A percentile compares a stretch with the other conserved stretches of the same genome.
Evolutionary conservation across 306 rosid genomes (phyloP).

Genomic region (Adenanthera pavonina): DNA sequence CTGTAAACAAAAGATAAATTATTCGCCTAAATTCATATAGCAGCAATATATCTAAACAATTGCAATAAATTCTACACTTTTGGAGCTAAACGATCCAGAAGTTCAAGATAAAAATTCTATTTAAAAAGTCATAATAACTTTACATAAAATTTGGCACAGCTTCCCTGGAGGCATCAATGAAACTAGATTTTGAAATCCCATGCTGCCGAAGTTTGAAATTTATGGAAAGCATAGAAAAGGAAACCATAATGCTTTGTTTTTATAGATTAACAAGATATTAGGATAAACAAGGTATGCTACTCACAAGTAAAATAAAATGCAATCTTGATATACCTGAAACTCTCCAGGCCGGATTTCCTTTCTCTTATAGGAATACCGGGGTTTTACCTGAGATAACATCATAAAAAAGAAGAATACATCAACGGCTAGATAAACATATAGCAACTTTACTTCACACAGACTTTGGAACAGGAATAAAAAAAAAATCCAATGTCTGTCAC

Average conservation of each 20-base stretch:
- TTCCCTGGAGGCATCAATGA: slow-evolving; percentile 12
- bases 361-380: slow-evolving; percentile 91
- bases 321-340: slow-evolving; percentile 75
- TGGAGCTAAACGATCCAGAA: slow-evolving; percentile 30
- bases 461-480: slow-evolving; percentile 1
- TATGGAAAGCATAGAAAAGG: not conserved
- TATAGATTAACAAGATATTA: slow-evolving; percentile 6
- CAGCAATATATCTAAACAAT: slow-evolving; percentile 21
- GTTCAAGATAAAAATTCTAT: slow-evolving; percentile 17
- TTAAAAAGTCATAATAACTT: no score
- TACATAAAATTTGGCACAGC: not conserved
- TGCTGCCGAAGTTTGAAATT: slow-evolving; percentile 13
- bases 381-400: slow-evolving; percentile 67
- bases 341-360: slow-evolving; percentile 95
- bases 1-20: slow-evolving; percentile 45
- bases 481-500: slow-evolving; percentile 41
- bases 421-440: slow-evolving; percentile 13
- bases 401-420: not conserved
- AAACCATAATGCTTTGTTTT: not conserved
- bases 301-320: slow-evolving; percentile 4
- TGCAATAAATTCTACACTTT: not conserved
- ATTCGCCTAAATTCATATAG: slow-evolving; percentile 29
- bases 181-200: not conserved
- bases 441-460: slow-evolving; percentile 23
- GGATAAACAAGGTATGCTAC: slow-evolving; percentile 2